Evolutionary conservation across 1,284 basidiomycete species (phyloP).

Genomic region (Exobasidium rhododendri): DNA sequence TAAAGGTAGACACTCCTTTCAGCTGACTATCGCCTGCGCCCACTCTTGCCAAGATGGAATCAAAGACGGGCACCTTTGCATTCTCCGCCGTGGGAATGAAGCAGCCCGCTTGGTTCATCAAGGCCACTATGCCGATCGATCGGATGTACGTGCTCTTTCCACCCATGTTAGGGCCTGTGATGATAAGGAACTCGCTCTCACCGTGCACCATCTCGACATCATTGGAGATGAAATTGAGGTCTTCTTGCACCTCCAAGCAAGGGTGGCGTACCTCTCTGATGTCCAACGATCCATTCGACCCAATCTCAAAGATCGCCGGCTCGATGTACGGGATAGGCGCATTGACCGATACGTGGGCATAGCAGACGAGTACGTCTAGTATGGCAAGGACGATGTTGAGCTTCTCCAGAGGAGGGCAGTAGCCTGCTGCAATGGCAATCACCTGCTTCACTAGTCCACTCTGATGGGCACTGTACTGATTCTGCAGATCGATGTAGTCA

Average conservation of each 20-base stretch:
- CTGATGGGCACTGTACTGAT: slow-evolving; percentile 73
- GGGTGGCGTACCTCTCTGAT: slow-evolving; percentile 68
- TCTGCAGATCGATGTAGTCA: slow-evolving; percentile 69
- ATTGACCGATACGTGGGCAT: slow-evolving; percentile 83
- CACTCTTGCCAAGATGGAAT: slow-evolving; percentile 91
- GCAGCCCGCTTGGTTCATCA: slow-evolving; percentile 88
- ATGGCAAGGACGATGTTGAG: slow-evolving; percentile 83
- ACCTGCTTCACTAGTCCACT: slow-evolving; percentile 85
- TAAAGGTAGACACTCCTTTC: slow-evolving; percentile 97
- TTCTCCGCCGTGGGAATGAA: slow-evolving; percentile 71
- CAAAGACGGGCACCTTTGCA: slow-evolving; percentile 85
- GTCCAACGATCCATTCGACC: slow-evolving; percentile 21
- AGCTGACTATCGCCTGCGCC: slow-evolving; percentile 96
- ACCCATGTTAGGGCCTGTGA: slow-evolving; percentile 86
- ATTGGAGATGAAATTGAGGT: slow-evolving; percentile 90
- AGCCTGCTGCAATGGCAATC: slow-evolving; percentile 76
- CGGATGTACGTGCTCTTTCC: slow-evolving; percentile 87
- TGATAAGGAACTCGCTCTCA: slow-evolving; percentile 80
- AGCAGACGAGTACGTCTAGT: slow-evolving; percentile 82
- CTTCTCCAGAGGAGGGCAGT: slow-evolving; percentile 83
- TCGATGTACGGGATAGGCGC: slow-evolving; percentile 85
- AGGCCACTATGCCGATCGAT: slow-evolving; percentile 82
- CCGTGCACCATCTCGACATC: slow-evolving; percentile 80
- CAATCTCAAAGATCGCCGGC: slow-evolving; percentile 59
- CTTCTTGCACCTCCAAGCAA: slow-evolving; percentile 93